These are phyloP conservation scores for Buddleja alternifolia DNA, from an alignment of 257 asterid species.

Conservation along the genomic window DNA sequence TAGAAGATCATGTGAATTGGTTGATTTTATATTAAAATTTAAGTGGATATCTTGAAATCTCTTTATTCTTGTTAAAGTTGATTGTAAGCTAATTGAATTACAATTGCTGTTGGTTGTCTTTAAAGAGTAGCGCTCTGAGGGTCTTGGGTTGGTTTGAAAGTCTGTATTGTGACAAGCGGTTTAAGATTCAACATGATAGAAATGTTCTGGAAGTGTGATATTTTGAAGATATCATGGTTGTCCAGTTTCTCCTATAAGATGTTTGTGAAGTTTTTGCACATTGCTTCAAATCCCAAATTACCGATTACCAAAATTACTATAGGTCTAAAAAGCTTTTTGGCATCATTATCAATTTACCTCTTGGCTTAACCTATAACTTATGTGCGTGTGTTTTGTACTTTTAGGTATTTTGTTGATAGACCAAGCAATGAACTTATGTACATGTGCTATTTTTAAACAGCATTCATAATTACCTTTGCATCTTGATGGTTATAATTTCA, in stretches of 20 bases:
- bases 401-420: too few relatives aligned
- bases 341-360: neutral
- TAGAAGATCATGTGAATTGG: neutral
- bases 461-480: too few relatives aligned
- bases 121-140: neutral
- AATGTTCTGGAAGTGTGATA: neutral
- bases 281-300: neutral
- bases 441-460: too few relatives aligned
- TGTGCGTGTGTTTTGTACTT: neutral
- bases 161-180: neutral
- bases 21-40: neutral
- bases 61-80: too few relatives aligned
- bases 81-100: too few relatives aligned
- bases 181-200: neutral
- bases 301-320: neutral
- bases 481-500: too few relatives aligned
- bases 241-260: neutral
- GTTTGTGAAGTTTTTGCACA: neutral
- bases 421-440: too few relatives aligned
- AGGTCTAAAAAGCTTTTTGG: neutral
- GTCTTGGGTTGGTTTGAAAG: neutral
- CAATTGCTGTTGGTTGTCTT: neutral
- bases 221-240: neutral
- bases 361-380: neutral
- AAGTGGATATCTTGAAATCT: constrained; percentile 6